phyloP scores from a whole-genome alignment of 805 yeast genomes.

The Lachancea fermentati region DNA sequence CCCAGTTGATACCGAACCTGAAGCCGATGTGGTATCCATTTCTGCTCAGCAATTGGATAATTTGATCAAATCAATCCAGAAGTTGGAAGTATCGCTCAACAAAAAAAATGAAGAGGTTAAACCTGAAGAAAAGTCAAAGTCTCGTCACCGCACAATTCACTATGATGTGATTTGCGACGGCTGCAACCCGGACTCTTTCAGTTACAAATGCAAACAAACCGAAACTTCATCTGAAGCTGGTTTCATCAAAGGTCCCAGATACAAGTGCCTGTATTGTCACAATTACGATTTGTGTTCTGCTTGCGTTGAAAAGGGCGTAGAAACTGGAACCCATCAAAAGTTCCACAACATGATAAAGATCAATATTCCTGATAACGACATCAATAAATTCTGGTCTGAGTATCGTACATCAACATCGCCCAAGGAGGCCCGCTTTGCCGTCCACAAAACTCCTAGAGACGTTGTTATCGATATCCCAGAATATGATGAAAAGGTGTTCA shows the following conservation, averaged over 20 bases:
- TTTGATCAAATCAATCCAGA: conserved; percentile 14
- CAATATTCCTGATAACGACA: conserved; percentile 12
- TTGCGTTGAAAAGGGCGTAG: conserved; percentile 25
- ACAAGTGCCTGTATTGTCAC: conserved; percentile 42
- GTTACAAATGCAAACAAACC: neutral
- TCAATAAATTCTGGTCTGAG: conserved; percentile 7
- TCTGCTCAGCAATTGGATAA: conserved; percentile 16
- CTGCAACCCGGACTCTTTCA: conserved; percentile 15
- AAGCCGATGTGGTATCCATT: conserved; percentile 7
- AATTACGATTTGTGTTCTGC: conserved; percentile 45
- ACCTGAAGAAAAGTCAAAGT: neutral
- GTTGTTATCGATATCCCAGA: conserved; percentile 20
- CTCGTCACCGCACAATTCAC: conserved; percentile 11
- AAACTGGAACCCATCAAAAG: conserved; percentile 14
- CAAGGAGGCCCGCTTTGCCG: conserved; percentile 1
- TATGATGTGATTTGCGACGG: conserved; percentile 24
- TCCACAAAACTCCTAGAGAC: conserved; percentile 9
- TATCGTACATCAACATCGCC: neutral
- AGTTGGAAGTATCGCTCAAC: conserved; percentile 14
- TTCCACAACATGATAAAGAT: conserved; percentile 19
- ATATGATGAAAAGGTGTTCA: conserved; percentile 16
- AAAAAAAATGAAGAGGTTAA: conserved; percentile 3
- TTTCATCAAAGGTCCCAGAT: conserved; percentile 38
- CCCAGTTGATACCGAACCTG: neutral
- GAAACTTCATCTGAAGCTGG: conserved; percentile 10